Evolutionary conservation across 2,329 filamentous ascomycete genomes (phyloP).

Genomic region (Celoporthe dispersa): DNA sequence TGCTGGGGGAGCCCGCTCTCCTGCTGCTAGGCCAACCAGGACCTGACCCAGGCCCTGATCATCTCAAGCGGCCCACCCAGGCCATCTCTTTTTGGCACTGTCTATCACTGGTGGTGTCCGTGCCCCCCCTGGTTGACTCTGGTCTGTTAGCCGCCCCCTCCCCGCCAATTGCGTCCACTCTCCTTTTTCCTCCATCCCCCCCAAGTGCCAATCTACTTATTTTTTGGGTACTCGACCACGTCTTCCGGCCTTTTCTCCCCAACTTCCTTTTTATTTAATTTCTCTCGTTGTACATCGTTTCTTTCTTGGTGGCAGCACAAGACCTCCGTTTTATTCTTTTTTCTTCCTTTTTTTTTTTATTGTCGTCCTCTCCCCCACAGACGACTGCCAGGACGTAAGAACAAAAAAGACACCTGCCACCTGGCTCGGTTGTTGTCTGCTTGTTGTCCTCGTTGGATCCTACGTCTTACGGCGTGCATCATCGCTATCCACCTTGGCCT

Average conservation of each 20-base stretch:
- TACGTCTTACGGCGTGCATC: constrained; percentile 2
- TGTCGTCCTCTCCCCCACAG: background rate
- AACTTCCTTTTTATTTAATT: background rate
- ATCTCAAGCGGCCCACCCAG: constrained; percentile 7
- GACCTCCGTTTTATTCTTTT: background rate
- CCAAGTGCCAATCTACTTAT: constrained; percentile 9
- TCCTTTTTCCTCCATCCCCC: constrained; percentile 3
- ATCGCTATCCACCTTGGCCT: constrained; percentile 13
- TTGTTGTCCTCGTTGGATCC: constrained; percentile 2
- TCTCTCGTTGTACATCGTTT: constrained; percentile 2
- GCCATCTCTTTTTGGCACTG: constrained; percentile 15
- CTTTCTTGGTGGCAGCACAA: background rate
- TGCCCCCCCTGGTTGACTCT: background rate
- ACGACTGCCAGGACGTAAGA: background rate
- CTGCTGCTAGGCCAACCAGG: background rate
- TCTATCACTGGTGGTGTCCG: background rate
- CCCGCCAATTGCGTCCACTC: constrained; percentile 1
- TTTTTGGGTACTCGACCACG: constrained; percentile 4
- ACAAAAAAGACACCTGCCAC: background rate
- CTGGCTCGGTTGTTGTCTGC: background rate
- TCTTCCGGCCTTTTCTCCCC: background rate
- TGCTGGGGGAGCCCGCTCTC: background rate
- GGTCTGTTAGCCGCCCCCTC: constrained; percentile 3
- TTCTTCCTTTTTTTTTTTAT: background rate
- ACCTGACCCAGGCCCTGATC: constrained; percentile 1